Conservation (phyloP, 2,329 filamentous ascomycete genomes). For the Aureobasidium sp. region DNA sequence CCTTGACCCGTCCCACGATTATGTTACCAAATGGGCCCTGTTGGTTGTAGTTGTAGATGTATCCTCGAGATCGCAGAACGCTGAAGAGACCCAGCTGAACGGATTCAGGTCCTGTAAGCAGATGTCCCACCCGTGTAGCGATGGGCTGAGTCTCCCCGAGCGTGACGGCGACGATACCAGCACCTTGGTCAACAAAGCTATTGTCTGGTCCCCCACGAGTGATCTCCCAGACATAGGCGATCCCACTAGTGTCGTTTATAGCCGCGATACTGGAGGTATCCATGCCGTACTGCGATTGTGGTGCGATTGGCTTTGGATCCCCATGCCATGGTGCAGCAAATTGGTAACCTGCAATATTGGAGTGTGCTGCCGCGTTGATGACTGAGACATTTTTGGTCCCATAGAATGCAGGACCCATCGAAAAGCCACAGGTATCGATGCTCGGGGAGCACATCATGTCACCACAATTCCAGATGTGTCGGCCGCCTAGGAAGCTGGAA, state of each 20-base stretch:
- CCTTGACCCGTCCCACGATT: slow-evolving; percentile 18
- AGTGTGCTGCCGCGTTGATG: slow-evolving; percentile 6
- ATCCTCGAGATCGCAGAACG: background rate
- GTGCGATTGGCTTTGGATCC: slow-evolving; percentile 9
- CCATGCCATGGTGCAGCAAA: slow-evolving; percentile 13
- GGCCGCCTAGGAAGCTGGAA: slow-evolving; percentile 10
- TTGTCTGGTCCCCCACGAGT: slow-evolving; percentile 15
- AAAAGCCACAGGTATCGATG: slow-evolving; percentile 8
- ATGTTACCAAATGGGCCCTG: slow-evolving; percentile 19
- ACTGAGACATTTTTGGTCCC: slow-evolving; percentile 15
- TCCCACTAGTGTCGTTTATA: slow-evolving; percentile 16
- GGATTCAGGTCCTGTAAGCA: slow-evolving; percentile 8
- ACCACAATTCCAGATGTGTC: slow-evolving; percentile 21
- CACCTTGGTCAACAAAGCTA: slow-evolving; percentile 6
- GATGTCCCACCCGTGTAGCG: slow-evolving; percentile 12
- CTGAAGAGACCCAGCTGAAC: slow-evolving; percentile 10
- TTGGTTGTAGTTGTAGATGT: slow-evolving; percentile 20
- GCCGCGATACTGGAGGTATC: slow-evolving; percentile 15
- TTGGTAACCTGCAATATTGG: background rate
- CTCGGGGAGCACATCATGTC: slow-evolving; percentile 13
- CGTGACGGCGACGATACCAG: slow-evolving; percentile 13
- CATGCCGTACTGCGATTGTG: slow-evolving; percentile 19
- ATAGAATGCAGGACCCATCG: slow-evolving; percentile 20
- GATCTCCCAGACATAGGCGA: slow-evolving; percentile 22
- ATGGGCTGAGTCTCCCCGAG: slow-evolving; percentile 19